Evolutionary conservation across 2,329 filamentous ascomycete genomes (phyloP).

Genomic region (Orbilia javanica): DNA sequence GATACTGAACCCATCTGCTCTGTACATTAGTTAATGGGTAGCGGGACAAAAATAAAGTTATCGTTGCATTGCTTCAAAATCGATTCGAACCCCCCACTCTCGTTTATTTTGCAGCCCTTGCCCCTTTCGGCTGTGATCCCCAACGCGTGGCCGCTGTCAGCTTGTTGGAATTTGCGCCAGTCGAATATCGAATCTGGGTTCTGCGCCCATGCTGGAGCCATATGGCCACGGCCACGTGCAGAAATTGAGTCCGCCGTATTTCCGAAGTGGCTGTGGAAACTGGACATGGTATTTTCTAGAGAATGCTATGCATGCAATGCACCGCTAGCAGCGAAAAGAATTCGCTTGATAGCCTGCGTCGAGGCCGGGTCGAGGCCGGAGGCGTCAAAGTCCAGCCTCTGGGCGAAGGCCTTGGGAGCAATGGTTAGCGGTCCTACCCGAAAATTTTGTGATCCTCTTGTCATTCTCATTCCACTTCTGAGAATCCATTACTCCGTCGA

Average conservation of each 20-base stretch:
- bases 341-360: too few species aligned
- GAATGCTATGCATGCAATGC: too few species aligned
- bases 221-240: too few species aligned
- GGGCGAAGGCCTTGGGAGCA: neutral
- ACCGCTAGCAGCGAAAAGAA: too few species aligned
- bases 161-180: neutral
- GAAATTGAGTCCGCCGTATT: too few species aligned
- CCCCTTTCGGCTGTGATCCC: neutral
- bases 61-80: neutral
- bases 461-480: neutral
- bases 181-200: neutral
- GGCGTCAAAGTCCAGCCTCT: too few species aligned
- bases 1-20: too few species aligned
- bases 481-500: neutral
- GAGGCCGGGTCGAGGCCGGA: too few species aligned
- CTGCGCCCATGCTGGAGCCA: neutral
- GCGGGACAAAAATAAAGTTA: neutral
- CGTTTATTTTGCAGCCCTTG: neutral
- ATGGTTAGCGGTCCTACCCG: neutral
- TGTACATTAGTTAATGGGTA: neutral
- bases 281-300: too few species aligned
- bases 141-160: neutral
- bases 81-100: neutral
- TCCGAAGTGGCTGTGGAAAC: too few species aligned
- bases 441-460: neutral